Conservation (phyloP, 2,329 filamentous ascomycete genomes). For the Phialophora chinensis region DNA sequence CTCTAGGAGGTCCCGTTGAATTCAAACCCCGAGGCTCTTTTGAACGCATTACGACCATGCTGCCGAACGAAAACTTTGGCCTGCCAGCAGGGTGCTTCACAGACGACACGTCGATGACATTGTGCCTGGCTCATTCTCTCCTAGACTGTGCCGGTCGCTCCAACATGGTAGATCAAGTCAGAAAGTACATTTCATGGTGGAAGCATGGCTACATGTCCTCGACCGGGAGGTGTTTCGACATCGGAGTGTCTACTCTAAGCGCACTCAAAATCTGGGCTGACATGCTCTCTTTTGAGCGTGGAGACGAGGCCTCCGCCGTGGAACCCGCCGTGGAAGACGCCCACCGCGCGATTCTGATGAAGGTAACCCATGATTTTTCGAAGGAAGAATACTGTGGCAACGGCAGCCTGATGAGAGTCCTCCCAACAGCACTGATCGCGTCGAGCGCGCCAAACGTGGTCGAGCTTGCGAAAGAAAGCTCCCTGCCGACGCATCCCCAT, state of each 20-base stretch:
- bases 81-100: slow-evolving; percentile 51
- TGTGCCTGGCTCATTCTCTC: slow-evolving; percentile 51
- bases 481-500: slow-evolving; percentile 49
- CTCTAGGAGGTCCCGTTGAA: slow-evolving; percentile 52
- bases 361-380: slow-evolving; percentile 25
- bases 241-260: slow-evolving; percentile 45
- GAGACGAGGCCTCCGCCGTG: slow-evolving; percentile 2
- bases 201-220: slow-evolving; percentile 47
- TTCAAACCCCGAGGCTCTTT: slow-evolving; percentile 48
- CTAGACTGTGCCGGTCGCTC: slow-evolving; percentile 41
- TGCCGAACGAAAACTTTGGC: slow-evolving; percentile 44
- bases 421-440: slow-evolving; percentile 47
- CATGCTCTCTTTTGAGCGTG: slow-evolving; percentile 4
- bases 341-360: slow-evolving; percentile 9
- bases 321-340: slow-evolving; percentile 8
- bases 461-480: slow-evolving; percentile 39
- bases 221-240: slow-evolving; percentile 47
- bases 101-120: slow-evolving; percentile 53
- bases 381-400: slow-evolving; percentile 45
- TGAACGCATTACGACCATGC: slow-evolving; percentile 44
- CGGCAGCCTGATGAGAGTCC: slow-evolving; percentile 52
- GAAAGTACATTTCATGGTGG: slow-evolving; percentile 49
- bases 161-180: slow-evolving; percentile 43
- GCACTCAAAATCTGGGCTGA: slow-evolving; percentile 46
- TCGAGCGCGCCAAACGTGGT: slow-evolving; percentile 36